Evolutionary conservation across 2,329 filamentous ascomycete genomes (phyloP), one percentile per base, ranked within the genome.

Genomic region (Stachybotrys elegans): DNA sequence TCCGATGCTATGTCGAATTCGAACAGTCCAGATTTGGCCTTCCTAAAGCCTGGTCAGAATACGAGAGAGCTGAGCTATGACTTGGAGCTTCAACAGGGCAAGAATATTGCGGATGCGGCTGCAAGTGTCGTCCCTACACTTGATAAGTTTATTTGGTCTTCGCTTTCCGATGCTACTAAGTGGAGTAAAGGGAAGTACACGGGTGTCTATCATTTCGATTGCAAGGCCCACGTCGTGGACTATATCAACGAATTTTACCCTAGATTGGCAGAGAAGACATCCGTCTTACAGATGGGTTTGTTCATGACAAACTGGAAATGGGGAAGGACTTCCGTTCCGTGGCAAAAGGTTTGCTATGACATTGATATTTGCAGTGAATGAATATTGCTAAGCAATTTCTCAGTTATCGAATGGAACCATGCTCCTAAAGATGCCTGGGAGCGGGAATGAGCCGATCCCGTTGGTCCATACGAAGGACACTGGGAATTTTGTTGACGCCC

Each of bases 121-220:
- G n/a, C n/a, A n/a, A n/a, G n/a, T n/a, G 51, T 53, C 4, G 43
- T 67, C 2, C 42, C 47, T 0, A 57, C 51, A 0, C 46, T 73
- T 3, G 59, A 71, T 27, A 52, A 63, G 5, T 61, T 72, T 14
- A 47, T 74, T 4, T 47, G 68, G 3, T 71, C 67, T 4, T 59
- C 58, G 1, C 47, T 72, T 1, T 56, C 59, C 2, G 52, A 69
- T 49, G 56, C 58, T 1, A 55, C 49, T 6, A 66, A 62, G 45
- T 61, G 57, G 56, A 67, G 62, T n/a, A 53, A 52, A 9, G 70
- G 70, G 0, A 68, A 69, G 47, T 71, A 71, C 43, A 61, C 44
- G 3, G 52, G 57, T 13, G 63, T 70, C 1, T 63, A 65, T 39
- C 67, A 73, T 49, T 71, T 69, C 44, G 65, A 71, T 32, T 53